Conservation (phyloP, 768 basidiomycete species). For the Lentinula guzmanii region DNA sequence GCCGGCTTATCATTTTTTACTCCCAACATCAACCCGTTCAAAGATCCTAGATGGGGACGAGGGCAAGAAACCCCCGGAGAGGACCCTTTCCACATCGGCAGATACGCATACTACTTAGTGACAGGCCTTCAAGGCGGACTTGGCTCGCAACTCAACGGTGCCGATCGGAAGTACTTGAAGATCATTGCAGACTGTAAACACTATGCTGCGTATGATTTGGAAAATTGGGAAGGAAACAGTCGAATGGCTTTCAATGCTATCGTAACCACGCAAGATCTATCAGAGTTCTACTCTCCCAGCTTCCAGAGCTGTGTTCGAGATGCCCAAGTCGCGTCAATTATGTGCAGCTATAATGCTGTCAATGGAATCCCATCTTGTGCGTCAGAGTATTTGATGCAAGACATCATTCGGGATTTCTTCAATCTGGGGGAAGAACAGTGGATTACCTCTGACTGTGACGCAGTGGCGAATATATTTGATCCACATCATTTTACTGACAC, state of each 20-base stretch:
- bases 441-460: slow-evolving; percentile 55
- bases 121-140: slow-evolving; percentile 53
- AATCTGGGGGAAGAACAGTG: slow-evolving; percentile 46
- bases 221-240: slow-evolving; percentile 45
- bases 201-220: slow-evolving; percentile 53
- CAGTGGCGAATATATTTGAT: slow-evolving; percentile 43
- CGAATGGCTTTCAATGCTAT: slow-evolving; percentile 48
- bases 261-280: slow-evolving; percentile 49
- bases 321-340: slow-evolving; percentile 52
- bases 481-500: slow-evolving; percentile 43
- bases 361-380: slow-evolving; percentile 56
- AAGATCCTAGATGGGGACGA: slow-evolving; percentile 58
- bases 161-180: slow-evolving; percentile 38
- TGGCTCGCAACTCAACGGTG: slow-evolving; percentile 22
- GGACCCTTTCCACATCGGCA: slow-evolving; percentile 46
- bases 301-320: slow-evolving; percentile 60
- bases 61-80: slow-evolving; percentile 61
- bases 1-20: slow-evolving; percentile 54
- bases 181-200: slow-evolving; percentile 56
- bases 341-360: slow-evolving; percentile 61
- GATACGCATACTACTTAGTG: slow-evolving; percentile 50
- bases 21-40: slow-evolving; percentile 54
- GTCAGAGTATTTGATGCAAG: slow-evolving; percentile 45
- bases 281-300: slow-evolving; percentile 41
- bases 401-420: slow-evolving; percentile 44